Evolutionary conservation across 2,329 filamentous ascomycete genomes (phyloP), one percentile per base, ranked within the genome.

Genomic region (Penicillium sp.): DNA sequence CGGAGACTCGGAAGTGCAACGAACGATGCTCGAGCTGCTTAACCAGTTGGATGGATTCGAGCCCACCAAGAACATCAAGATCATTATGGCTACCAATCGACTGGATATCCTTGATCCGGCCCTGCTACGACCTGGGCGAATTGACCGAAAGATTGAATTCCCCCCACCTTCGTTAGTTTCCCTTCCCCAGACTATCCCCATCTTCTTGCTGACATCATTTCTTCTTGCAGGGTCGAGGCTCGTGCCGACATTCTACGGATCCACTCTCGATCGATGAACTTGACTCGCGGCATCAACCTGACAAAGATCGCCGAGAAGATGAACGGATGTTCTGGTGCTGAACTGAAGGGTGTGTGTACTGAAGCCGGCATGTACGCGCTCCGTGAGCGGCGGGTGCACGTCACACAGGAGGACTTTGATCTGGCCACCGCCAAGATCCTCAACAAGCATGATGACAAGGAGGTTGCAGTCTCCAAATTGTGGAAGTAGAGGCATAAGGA

Each of bases 281-380:
- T 98, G 56, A 98, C 92, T 10, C 80, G 92, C 59, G 92, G 92
- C 35, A 96, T 98, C 72, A 94, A 98, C 69, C 73, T 98, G 50
- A 94, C 79, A 57, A 98, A 98, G 80, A 94, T 96, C 56, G 92
- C 92, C 18, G 92, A 98, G 75, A 96, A 96, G 79, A 98, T 98
- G 92, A 95, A 95, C 60, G 92, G 92, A 35, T 98, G 92, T 69
- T 95, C 89, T 2, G 92, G 92, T 44, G 92, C 92, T 37, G 92
- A 98, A 70, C 70, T 98, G 55, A 98, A 98, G 79, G 92, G 92
- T 72, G 92, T 98, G 32, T 98, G 92, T 66, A 98, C 92, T 30
- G 92, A 98, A 68, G 88, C 92, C 2, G 92, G 92, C 57, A 98
- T 98, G 92, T 98, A 92, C 62, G 92, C 92, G 10, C 75, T 98